These are phyloP conservation scores for Thelonectria blattea DNA, from an alignment of 2,329 filamentous ascomycete genomes.

Conservation along the genomic window DNA sequence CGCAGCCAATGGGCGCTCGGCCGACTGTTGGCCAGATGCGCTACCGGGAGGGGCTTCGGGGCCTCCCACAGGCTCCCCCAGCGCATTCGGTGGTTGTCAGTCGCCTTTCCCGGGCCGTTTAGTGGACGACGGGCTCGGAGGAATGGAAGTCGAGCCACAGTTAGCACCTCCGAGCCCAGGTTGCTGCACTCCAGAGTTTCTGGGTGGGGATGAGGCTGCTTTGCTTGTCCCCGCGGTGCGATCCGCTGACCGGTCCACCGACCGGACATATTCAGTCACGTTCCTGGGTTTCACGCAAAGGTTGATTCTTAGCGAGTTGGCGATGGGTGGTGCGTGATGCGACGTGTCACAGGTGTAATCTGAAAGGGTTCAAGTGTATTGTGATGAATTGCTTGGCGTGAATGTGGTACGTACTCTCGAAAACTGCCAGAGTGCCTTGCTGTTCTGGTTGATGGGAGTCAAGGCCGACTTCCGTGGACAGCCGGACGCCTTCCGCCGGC, in stretches of 20 bases:
- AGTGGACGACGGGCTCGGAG: slow-evolving; percentile 25
- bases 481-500: not conserved
- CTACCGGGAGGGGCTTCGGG: not conserved
- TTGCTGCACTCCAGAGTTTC: not conserved
- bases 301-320: no score
- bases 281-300: no score
- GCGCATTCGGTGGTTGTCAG: slow-evolving; percentile 1
- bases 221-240: slow-evolving; percentile 1
- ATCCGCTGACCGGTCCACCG: slow-evolving; percentile 14
- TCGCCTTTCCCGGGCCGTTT: slow-evolving; percentile 10
- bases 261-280: no score
- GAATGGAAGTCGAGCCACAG: slow-evolving; percentile 35
- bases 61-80: not conserved
- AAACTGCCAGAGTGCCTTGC: no score
- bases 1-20: slow-evolving; percentile 14
- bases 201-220: not conserved
- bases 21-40: not conserved
- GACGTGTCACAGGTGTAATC: no score
- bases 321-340: no score
- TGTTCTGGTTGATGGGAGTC: not conserved
- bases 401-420: no score
- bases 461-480: not conserved
- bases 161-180: no score
- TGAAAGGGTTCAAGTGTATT: no score
- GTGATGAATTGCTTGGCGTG: no score